Evolutionary conservation across 202 grass and related monocot species (phyloP), one percentile per base, ranked within the genome.

Genomic region (Zoysia matrella): DNA sequence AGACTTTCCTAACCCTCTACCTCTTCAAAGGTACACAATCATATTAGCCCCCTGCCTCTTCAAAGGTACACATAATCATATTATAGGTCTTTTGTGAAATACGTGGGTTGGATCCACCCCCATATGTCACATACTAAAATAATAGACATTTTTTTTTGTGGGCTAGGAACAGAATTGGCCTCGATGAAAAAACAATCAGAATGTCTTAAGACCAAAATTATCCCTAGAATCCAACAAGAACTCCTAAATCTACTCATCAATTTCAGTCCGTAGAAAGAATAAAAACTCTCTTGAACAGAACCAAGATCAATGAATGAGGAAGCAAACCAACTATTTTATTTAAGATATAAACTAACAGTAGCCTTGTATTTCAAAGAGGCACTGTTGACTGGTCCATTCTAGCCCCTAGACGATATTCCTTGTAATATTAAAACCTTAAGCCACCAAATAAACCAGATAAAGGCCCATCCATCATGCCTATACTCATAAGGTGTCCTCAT

Each of bases 131-230:
- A 51, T 13, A 76, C 47, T 73, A n/a, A 51, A 77, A 48, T 7
- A 13, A 53, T 5, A 62, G 4, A 2, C 2, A 58, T 14, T 69
- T 45, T 58, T n/a, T 46, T 82, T 62, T 41, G 51, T 16, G 14
- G 18, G 16, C 69, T 77, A 81, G 3, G 77, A 77, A 69, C 6
- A 71, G 57, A 86, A 71, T 54, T 22, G 48, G 65, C 7, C 41
- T 76, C 8, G 6, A 56, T 50, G 49, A 86, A 1, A n/a, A 52
- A 16, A 52, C 30, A 50, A 67, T 47, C 6, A 77, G 46, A 57
- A 65, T 68, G 11, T 79, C 15, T 43, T 46, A 55, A 18, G 9
- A 54, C 6, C 67, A 83, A 75, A 45, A 47, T 2, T 65, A 67
- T 71, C 52, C 56, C 39, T 63, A 14, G 7, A 84, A 7, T n/a